Conservation (phyloP, 2,329 filamentous ascomycete species). For the Fusarium foetens region DNA sequence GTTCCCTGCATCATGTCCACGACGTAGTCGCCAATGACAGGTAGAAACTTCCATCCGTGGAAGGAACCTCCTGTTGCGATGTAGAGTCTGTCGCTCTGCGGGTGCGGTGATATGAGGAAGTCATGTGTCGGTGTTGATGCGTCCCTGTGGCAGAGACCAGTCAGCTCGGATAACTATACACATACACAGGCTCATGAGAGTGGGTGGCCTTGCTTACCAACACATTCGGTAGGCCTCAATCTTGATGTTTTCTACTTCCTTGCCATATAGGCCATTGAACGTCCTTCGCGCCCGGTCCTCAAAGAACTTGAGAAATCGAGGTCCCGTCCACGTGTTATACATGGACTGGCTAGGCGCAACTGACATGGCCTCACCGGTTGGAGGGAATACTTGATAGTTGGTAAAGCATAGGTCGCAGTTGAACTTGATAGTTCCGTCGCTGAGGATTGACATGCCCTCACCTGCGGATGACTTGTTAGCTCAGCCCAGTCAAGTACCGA, state of each 20-base stretch:
- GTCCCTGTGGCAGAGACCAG: conserved; percentile 59
- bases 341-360: conserved; percentile 56
- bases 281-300: conserved; percentile 55
- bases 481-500: conserved; percentile 6
- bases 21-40: conserved; percentile 69
- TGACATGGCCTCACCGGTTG: conserved; percentile 63
- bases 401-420: conserved; percentile 69
- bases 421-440: conserved; percentile 66
- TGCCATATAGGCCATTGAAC: conserved; percentile 55
- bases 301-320: conserved; percentile 54
- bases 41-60: conserved; percentile 73
- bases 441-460: conserved; percentile 57
- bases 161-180: conserved; percentile 11
- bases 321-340: conserved; percentile 57
- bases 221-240: conserved; percentile 59
- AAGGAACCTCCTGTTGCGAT: conserved; percentile 72
- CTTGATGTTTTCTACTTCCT: conserved; percentile 50
- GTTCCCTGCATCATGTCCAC: conserved; percentile 58
- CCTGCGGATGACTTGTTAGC: conserved; percentile 43
- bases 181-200: not conserved
- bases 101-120: conserved; percentile 66
- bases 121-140: conserved; percentile 70
- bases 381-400: conserved; percentile 59
- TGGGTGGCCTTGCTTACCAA: conserved; percentile 50
- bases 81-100: conserved; percentile 62